Evolutionary conservation across 2,329 filamentous ascomycete species (phyloP), one percentile per base, ranked within the genome.

Genomic region (Colletotrichum chrysophilum): DNA sequence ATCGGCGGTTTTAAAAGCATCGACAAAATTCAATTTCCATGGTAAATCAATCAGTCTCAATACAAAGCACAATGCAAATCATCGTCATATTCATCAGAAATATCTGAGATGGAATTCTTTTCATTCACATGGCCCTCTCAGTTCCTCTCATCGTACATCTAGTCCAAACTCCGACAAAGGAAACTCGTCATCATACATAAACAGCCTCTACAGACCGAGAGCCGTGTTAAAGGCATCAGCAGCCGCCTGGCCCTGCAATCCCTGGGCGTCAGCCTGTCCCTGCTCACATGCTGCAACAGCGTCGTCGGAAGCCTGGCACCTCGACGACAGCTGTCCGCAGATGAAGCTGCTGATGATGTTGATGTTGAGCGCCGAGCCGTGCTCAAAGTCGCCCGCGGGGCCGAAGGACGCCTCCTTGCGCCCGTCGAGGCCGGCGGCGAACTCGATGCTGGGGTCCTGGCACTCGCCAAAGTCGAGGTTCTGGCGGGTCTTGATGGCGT

Each of bases 381-480:
- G 89, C 80, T 84, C 85, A 82, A 91, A 91, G 79, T 87, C 84
- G 66, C 80, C 82, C 9, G 80, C 84, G 66, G 84, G 83, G 32
- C 83, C 84, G 79, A 88, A 88, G 64, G 84, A 83, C 21, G 82
- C 82, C 82, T 86, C 85, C 77, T 87, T 81, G 79, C 87, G 87
- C 48, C 88, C 88, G 79, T 90, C 88, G 43, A 88, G 84, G 14
- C 88, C 87, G 4, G 78, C 79, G 34, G 86, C 88, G 81, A 91
- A 91, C 72, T 84, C 79, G 79, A 91, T 88, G 73, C 86, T 85
- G 13, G 89, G 86, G 78, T 87, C 84, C 71, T 83, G 79, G 84
- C 89, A 91, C 74, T 77, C 79, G 66, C 89, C 89, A 30, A 89
- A 86, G 79, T 87, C 84, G 32, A 84, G 80, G 12, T 77, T 79